Evolutionary conservation across 345 rosid genomes (phyloP), one percentile per base, ranked within the genome.

Genomic region (Citrus glauca): DNA sequence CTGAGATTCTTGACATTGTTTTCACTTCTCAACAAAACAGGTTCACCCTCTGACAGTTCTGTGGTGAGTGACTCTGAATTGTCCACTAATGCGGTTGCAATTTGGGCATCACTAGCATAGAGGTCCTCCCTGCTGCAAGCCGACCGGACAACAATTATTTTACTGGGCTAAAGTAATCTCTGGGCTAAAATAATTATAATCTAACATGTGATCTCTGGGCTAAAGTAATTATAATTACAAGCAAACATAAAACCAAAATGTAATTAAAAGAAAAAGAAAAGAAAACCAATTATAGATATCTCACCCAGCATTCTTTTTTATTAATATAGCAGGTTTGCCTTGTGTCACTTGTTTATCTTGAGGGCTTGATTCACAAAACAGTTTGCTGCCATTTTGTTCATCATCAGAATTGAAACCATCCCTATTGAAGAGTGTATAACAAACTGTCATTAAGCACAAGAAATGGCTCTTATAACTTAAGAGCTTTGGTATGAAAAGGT

Each of bases 281-380:
- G 65, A 22, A 28, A 38, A 13, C 24, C 53, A 74, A 56, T 72
- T 63, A 70, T 40, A 14, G 62, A 73, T 16, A 64, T 65, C 84
- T 81, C 75, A 90, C 92, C 86, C 82, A 57, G 77, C 67, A 45
- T 81, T 80, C 64, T 66, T 78, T 78, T 81, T 66, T 71, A 85
- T 82, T 66, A 76, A 81, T 75, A 79, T 66, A 73, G 73, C 66
- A 81, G 89, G 77, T 72, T 80, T 84, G 78, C 73, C 87, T 71
- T 85, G 82, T 25, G 70, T 77, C 40, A 80, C 80, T 78, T 76
- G 82, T 75, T 83, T 85, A 72, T 85, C 85, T 73, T 85, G 83
- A 68, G 67, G 33, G 70, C 78, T 85, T 62, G 81, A 71, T 66
- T 71, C 71, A 75, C 80, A 84, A 79, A 72, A 70, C 53, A 68